Evolutionary conservation across 352 stramenopile species (phyloP).

Genomic region (Globisporangium orthogonon): DNA sequence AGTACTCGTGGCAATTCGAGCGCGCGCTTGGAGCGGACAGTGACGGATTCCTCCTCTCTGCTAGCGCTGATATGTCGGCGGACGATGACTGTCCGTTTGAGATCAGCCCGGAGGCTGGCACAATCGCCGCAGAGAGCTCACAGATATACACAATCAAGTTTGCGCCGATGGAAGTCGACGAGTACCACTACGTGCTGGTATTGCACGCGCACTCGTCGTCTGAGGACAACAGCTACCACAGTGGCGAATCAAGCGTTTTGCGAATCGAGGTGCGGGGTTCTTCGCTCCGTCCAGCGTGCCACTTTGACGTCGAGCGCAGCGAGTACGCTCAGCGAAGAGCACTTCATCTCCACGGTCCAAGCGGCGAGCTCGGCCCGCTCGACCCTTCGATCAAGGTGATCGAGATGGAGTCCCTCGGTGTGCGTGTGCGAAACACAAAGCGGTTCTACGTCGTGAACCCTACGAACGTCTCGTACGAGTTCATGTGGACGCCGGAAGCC

Average conservation of each 20-base stretch:
- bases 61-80: conserved; percentile 1
- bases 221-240: neutral
- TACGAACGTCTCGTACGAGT: conserved; percentile 92
- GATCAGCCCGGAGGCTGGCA: conserved; percentile 57
- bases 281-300: conserved; percentile 85
- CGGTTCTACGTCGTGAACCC: conserved; percentile 93
- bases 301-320: conserved; percentile 89
- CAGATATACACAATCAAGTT: conserved; percentile 87
- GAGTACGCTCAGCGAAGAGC: conserved; percentile 82
- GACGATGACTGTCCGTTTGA: conserved; percentile 84
- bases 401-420: conserved; percentile 90
- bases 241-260: conserved; percentile 8
- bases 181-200: conserved; percentile 68
- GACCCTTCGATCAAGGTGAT: conserved; percentile 87
- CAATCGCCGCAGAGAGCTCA: conserved; percentile 43
- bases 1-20: conserved; percentile 55
- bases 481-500: conserved; percentile 82
- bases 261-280: conserved; percentile 58
- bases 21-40: conserved; percentile 4
- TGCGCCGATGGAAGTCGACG: conserved; percentile 87
- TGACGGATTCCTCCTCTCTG: conserved; percentile 2
- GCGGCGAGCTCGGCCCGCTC: conserved; percentile 73
- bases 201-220: conserved; percentile 19
- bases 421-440: conserved; percentile 88
- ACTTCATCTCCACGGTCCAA: conserved; percentile 66